phyloP scores from a whole-genome alignment of 2,329 filamentous ascomycete genomes.

The Boeremia exigua region DNA sequence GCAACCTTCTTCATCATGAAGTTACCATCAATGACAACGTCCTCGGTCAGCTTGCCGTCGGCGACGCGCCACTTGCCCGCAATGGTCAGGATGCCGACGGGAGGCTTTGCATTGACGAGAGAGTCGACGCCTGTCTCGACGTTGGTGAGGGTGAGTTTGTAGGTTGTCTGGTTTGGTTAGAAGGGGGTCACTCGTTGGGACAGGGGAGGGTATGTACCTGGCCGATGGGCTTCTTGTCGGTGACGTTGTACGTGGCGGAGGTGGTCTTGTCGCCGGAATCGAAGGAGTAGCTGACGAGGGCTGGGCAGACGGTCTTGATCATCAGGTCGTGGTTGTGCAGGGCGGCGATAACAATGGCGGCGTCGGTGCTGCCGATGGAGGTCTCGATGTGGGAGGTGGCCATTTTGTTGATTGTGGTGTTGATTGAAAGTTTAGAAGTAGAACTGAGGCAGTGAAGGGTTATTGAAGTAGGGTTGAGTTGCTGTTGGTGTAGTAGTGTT shows the following conservation, averaged over 20 bases:
- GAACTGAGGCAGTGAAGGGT: background rate
- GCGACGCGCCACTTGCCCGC: slow-evolving; percentile 48
- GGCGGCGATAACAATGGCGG: slow-evolving; percentile 38
- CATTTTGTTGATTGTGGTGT: slow-evolving; percentile 30
- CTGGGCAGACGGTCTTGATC: slow-evolving; percentile 48
- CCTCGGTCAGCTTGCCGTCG: slow-evolving; percentile 42
- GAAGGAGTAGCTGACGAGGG: slow-evolving; percentile 43
- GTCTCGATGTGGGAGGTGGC: slow-evolving; percentile 48
- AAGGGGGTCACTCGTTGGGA: background rate
- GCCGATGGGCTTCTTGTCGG: slow-evolving; percentile 50
- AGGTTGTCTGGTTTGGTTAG: slow-evolving; percentile 41
- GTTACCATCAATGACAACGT: slow-evolving; percentile 51
- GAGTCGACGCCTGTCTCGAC: slow-evolving; percentile 42
- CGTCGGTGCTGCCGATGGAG: slow-evolving; percentile 34
- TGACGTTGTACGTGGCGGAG: slow-evolving; percentile 45
- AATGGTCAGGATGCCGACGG: slow-evolving; percentile 48
- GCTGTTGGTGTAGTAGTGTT: slow-evolving; percentile 1
- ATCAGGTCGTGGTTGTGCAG: slow-evolving; percentile 51
- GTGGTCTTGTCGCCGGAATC: slow-evolving; percentile 39
- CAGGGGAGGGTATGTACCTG: slow-evolving; percentile 28
- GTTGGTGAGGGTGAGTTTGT: slow-evolving; percentile 51
- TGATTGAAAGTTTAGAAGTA: background rate
- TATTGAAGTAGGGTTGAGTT: background rate
- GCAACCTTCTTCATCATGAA: slow-evolving; percentile 53
- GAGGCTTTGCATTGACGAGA: slow-evolving; percentile 49